Evolutionary conservation across 306 rosid species (phyloP), one percentile per base, ranked within the genome.

Genomic region (Cicer pinnatifidum): DNA sequence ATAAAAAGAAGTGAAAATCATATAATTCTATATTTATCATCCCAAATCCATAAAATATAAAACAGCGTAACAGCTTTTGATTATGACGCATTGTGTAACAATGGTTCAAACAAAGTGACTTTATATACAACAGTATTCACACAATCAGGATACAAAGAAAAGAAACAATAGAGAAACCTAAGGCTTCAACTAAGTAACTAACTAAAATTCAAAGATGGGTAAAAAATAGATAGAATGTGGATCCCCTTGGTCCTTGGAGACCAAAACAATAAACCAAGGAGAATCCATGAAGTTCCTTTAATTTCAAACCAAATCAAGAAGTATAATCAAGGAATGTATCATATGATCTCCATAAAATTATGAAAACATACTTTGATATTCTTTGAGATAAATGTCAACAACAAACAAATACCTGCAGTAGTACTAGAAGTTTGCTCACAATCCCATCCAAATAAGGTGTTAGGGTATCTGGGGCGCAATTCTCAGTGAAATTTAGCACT

Each of bases 401-500:
- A 60, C 37, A 69, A 76, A 44, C 57, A 78, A 43, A 68, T 86
- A 89, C 95, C 95, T 87, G 95, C 23, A 89, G 78, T 67, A 89
- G 89, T 38, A 87, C 86, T 56, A 89, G 86, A 76, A 87, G 88
- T 74, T 89, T 89, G 86, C 86, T 84, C 79, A 89, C 94, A 15
- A 89, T 79, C 68, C 89, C 94, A 76, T 89, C 91, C 73, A 89
- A 80, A 75, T 89, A 89, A 7, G 94, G 94, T 50, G 81, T 81
- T 67, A 89, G 84, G 39, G 87, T 84, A 78, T 85, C 86, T 8
- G 91, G 85, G 59, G 87, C 87, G 69, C 95, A 89, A 79, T 87
- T 89, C 83, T 89, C 95, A 28, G 89, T 85, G 73, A 89, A 87
- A 79, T 89, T 89, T 38, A 89, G 85, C 61, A 87, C 88, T 12